A percentile compares a stretch with the other conserved stretches of the same genome.
phyloP scores from a whole-genome alignment of 805 yeast genomes.

The Teunomyces aglyptinius region DNA sequence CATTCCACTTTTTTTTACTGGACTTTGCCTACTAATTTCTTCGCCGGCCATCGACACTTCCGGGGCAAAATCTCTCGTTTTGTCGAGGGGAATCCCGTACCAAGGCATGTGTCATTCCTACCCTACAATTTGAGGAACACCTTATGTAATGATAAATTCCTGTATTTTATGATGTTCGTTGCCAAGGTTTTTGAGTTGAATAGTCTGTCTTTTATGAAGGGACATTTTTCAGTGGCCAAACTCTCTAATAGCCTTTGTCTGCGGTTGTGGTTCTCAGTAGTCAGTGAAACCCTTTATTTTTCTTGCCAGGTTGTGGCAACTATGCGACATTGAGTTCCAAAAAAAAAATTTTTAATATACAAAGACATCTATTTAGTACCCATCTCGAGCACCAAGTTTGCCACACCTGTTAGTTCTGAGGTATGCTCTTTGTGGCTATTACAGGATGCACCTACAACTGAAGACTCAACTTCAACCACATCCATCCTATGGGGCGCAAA shows the following conservation, averaged over 20 bases:
- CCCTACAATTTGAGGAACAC: too few relatives aligned
- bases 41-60: too few relatives aligned
- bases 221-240: not conserved
- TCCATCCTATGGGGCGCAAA: not conserved
- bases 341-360: slow-evolving; percentile 1
- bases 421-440: slow-evolving; percentile 3
- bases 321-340: slow-evolving; percentile 1
- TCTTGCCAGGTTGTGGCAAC: not conserved
- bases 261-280: not conserved
- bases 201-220: not conserved
- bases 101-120: too few relatives aligned
- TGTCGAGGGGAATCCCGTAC: too few relatives aligned
- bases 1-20: not conserved
- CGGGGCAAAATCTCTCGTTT: too few relatives aligned
- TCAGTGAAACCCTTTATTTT: not conserved
- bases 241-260: not conserved
- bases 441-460: slow-evolving; percentile 4
- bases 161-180: too few relatives aligned
- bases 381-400: not conserved
- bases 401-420: not conserved
- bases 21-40: not conserved
- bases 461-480: slow-evolving; percentile 3
- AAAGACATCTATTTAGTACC: not conserved
- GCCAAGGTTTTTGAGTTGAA: too few relatives aligned
- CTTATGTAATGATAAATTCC: too few relatives aligned